A percentile compares a stretch with the other conserved stretches of the same genome.
Evolutionary conservation across 805 yeast genomes (phyloP).

Genomic region (Sugiyamaella boreocaroliniensis): DNA sequence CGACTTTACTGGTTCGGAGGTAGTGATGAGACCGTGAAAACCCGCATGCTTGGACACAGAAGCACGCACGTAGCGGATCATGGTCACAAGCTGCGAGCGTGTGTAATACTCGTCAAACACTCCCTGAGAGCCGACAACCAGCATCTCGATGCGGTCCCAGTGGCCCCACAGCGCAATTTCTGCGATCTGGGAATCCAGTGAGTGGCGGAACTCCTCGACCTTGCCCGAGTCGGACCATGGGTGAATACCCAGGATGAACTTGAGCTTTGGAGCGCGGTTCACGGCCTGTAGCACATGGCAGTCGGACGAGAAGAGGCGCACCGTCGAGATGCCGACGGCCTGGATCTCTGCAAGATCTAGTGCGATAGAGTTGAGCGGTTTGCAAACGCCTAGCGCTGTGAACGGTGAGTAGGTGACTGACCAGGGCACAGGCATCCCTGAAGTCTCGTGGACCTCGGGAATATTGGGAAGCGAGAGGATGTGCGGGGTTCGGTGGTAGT

Average conservation of each 20-base stretch:
- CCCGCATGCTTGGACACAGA: slow-evolving; percentile 1
- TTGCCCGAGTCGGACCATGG: slow-evolving; percentile 10
- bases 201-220: slow-evolving; percentile 6
- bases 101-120: slow-evolving; percentile 17
- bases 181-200: slow-evolving; percentile 12
- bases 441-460: not conserved
- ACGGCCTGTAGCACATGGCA: slow-evolving; percentile 19
- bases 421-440: slow-evolving; percentile 20
- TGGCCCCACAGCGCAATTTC: slow-evolving; percentile 15
- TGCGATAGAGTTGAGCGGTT: slow-evolving; percentile 10
- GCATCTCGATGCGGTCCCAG: slow-evolving; percentile 18
- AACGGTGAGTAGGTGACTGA: slow-evolving; percentile 21
- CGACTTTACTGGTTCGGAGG: slow-evolving; percentile 77
- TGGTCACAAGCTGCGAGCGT: slow-evolving; percentile 15
- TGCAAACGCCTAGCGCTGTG: slow-evolving; percentile 16
- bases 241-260: slow-evolving; percentile 18
- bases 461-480: not conserved
- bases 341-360: slow-evolving; percentile 11
- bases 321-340: slow-evolving; percentile 10
- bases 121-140: slow-evolving; percentile 22
- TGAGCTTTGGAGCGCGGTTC: slow-evolving; percentile 8
- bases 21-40: slow-evolving; percentile 52
- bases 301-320: slow-evolving; percentile 18
- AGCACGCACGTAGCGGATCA: slow-evolving; percentile 16
- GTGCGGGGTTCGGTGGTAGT: not conserved